These are phyloP conservation scores for Onygena corvina DNA, from an alignment of 2,329 filamentous ascomycete species.

Conservation along the genomic window DNA sequence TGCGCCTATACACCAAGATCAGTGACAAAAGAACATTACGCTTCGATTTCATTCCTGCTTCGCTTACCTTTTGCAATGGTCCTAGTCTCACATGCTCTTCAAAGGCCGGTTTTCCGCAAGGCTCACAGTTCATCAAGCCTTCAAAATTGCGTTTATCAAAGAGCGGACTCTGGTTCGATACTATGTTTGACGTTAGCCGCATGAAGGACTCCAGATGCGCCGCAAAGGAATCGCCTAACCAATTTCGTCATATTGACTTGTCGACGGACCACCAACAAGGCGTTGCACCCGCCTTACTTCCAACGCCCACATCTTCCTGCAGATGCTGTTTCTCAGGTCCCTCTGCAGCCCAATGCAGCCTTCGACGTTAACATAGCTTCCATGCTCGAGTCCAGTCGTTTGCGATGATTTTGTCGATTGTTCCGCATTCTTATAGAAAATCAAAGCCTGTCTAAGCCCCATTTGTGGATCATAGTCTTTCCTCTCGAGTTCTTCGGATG, in stretches of 20 bases:
- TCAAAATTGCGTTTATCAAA: constrained; percentile 29
- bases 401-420: constrained; percentile 27
- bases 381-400: constrained; percentile 30
- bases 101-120: constrained; percentile 24
- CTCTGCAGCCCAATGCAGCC: constrained; percentile 32
- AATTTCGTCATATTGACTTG: constrained; percentile 26
- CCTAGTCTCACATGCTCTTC: constrained; percentile 31
- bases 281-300: constrained; percentile 33
- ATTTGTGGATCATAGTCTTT: constrained; percentile 34
- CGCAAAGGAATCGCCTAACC: constrained; percentile 24
- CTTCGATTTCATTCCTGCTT: not conserved
- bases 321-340: constrained; percentile 30
- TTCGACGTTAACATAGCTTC: constrained; percentile 35
- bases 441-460: constrained; percentile 30
- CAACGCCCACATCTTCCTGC: constrained; percentile 33
- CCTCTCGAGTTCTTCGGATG: constrained; percentile 29
- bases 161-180: constrained; percentile 21
- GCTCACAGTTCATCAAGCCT: constrained; percentile 33
- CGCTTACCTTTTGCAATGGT: constrained; percentile 28
- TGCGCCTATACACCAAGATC: constrained; percentile 20
- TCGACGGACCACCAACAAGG: constrained; percentile 28
- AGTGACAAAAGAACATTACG: not conserved
- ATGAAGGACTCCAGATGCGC: not conserved
- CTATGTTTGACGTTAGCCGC: constrained; percentile 17
- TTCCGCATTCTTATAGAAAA: constrained; percentile 32